Percentiles rank a stretch among this genome's conserved stretches.
phyloP scores from a whole-genome alignment of 1,284 basidiomycete genomes.

The Ganoderma lucidum region DNA sequence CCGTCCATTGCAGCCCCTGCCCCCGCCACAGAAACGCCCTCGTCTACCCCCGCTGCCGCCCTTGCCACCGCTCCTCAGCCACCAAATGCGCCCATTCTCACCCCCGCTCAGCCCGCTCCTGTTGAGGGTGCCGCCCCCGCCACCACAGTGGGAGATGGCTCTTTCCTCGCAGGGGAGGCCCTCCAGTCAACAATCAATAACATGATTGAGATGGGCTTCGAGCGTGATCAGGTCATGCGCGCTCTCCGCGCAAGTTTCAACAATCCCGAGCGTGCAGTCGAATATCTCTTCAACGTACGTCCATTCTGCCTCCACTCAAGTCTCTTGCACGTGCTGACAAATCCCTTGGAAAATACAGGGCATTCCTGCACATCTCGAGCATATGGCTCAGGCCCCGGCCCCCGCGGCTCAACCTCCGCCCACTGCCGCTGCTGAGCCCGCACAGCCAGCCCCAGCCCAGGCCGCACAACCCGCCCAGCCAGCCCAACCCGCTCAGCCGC shows the following conservation, averaged over 20 bases:
- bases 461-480: constrained; percentile 43
- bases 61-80: constrained; percentile 47
- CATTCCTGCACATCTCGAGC: constrained; percentile 79
- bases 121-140: constrained; percentile 48
- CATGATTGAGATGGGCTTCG: constrained; percentile 97
- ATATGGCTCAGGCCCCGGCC: constrained; percentile 40
- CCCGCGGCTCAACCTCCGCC: constrained; percentile 1
- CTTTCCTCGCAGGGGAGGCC: constrained; percentile 79
- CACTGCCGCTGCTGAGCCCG: constrained; percentile 37
- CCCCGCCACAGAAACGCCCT: constrained; percentile 41
- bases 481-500: constrained; percentile 49
- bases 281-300: constrained; percentile 94
- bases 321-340: constrained; percentile 10
- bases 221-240: constrained; percentile 83
- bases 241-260: constrained; percentile 96
- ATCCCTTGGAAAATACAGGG: constrained; percentile 56
- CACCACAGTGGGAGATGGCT: constrained; percentile 54
- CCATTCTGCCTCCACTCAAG: background rate
- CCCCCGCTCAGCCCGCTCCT: constrained; percentile 47
- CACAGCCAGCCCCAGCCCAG: constrained; percentile 44
- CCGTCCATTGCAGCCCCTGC: constrained; percentile 42
- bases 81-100: constrained; percentile 43
- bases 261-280: constrained; percentile 97
- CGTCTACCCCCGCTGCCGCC: constrained; percentile 45
- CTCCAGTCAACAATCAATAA: constrained; percentile 81